Percentiles rank a stretch among this genome's conserved stretches.
phyloP scores from a whole-genome alignment of 1,284 basidiomycete genomes.

The Irpex sp. region DNA sequence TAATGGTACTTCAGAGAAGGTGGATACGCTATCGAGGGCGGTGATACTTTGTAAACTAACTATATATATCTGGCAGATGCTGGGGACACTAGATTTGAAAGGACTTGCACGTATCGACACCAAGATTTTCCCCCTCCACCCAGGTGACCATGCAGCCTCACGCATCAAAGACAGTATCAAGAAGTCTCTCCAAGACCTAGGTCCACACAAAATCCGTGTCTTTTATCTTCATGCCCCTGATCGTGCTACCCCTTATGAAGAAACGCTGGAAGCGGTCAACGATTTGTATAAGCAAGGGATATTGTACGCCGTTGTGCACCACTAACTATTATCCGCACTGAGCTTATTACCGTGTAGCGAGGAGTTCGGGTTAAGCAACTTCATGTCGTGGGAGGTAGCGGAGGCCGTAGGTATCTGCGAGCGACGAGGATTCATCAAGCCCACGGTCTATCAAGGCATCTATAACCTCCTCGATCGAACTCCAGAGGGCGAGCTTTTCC shows the following conservation, averaged over 20 bases:
- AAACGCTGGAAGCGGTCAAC: conserved; percentile 41
- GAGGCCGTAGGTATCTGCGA: conserved; percentile 51
- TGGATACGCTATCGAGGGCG: not conserved
- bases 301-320: conserved; percentile 27
- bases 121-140: conserved; percentile 37
- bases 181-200: conserved; percentile 34
- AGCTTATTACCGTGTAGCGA: conserved; percentile 27
- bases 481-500: conserved; percentile 52
- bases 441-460: conserved; percentile 54
- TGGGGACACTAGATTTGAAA: not conserved
- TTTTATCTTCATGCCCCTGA: conserved; percentile 49
- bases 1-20: conserved; percentile 49
- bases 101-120: conserved; percentile 16
- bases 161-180: conserved; percentile 34
- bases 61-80: not conserved
- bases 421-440: conserved; percentile 46
- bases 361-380: conserved; percentile 47
- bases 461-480: conserved; percentile 51
- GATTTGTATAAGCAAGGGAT: conserved; percentile 39
- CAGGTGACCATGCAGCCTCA: conserved; percentile 36
- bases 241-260: conserved; percentile 42
- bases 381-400: conserved; percentile 46
- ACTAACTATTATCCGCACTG: not conserved
- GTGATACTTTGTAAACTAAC: not conserved
- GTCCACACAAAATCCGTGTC: conserved; percentile 36